Evolutionary conservation across 129 eudicot genomes (phyloP).

Genomic region (Centrapalus pauciflorus): DNA sequence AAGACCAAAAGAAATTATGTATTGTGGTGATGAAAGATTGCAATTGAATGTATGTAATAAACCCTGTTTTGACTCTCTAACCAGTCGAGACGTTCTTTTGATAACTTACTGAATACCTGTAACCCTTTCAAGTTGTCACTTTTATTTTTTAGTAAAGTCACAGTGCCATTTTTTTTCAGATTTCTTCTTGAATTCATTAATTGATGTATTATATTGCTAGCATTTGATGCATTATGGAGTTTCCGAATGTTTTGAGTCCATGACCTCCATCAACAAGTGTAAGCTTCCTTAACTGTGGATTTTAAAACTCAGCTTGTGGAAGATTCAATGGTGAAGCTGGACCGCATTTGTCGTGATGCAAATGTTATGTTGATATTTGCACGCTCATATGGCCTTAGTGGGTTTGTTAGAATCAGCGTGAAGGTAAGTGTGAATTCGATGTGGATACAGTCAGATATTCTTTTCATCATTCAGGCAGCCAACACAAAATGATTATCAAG

Average conservation of each 20-base stretch:
- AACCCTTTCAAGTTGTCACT: too few relatives aligned
- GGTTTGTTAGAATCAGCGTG: conserved; percentile 86
- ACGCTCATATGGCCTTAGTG: conserved; percentile 94
- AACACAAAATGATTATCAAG: neutral
- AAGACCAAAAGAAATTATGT: neutral
- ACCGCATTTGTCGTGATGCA: conserved; percentile 80
- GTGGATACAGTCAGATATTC: neutral
- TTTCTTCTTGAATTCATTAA: neutral
- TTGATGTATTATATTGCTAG: neutral
- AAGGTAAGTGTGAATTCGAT: conserved; percentile 45
- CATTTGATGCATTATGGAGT: too few relatives aligned
- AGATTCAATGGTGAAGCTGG: conserved; percentile 85
- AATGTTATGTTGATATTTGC: conserved; percentile 78
- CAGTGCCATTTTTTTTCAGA: neutral
- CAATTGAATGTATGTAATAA: neutral
- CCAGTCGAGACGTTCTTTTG: neutral
- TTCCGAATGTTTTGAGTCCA: neutral
- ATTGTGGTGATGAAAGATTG: neutral
- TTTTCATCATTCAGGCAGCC: neutral
- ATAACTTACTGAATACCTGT: neutral
- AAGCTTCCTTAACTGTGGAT: neutral
- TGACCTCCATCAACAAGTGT: neutral
- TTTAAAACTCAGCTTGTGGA: conserved; percentile 63
- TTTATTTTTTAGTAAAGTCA: too few relatives aligned
- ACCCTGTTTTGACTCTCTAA: neutral